Conservation (phyloP, 2,329 filamentous ascomycete genomes). For the Ophiostoma novo-ulmi region DNA sequence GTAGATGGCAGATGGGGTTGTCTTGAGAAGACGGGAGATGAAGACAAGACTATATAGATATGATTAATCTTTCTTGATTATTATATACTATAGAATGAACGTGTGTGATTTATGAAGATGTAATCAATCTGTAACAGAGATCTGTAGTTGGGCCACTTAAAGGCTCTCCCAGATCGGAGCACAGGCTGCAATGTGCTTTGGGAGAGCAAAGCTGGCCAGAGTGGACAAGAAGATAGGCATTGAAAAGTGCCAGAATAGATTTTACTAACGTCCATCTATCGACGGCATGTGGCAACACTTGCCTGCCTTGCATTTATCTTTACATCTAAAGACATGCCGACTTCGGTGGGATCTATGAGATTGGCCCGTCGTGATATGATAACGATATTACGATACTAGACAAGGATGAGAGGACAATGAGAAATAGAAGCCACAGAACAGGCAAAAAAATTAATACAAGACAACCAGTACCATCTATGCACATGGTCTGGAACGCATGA, state of each 20-base stretch:
- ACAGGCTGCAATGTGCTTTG: too few relatives aligned
- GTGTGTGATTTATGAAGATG: too few relatives aligned
- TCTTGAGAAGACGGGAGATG: neutral
- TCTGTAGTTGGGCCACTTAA: too few relatives aligned
- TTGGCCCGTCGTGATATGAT: conserved; percentile 7
- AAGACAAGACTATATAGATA: neutral
- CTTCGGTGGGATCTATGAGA: neutral
- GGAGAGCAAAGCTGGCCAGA: too few relatives aligned
- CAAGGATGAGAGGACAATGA: neutral
- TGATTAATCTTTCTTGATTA: neutral
- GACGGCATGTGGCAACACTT: too few relatives aligned
- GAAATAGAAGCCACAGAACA: too few relatives aligned
- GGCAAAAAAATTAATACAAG: too few relatives aligned
- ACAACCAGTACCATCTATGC: neutral
- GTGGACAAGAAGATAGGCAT: too few relatives aligned
- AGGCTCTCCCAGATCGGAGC: too few relatives aligned
- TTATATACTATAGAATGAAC: too few relatives aligned
- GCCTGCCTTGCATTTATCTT: neutral
- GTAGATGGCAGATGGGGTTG: neutral
- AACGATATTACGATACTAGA: neutral
- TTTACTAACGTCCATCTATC: neutral
- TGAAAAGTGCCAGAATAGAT: too few relatives aligned
- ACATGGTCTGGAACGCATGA: neutral
- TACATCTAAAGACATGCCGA: neutral
- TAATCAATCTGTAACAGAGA: too few relatives aligned